Percentiles rank a stretch among this genome's conserved stretches.
phyloP scores from a whole-genome alignment of 257 asterid genomes.

The Linaria vulgaris region DNA sequence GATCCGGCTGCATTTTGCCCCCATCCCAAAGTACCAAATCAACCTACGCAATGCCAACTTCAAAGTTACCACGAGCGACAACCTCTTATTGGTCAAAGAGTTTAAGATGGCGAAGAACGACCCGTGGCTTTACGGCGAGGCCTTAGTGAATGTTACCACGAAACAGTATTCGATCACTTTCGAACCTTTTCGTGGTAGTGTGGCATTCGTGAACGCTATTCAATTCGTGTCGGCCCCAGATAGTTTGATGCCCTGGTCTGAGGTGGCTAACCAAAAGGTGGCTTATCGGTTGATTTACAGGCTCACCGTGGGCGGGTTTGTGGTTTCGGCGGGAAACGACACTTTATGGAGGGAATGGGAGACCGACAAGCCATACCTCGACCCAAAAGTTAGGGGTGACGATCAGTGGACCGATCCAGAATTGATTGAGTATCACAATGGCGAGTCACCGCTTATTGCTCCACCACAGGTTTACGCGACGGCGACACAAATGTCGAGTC shows the following conservation, averaged over 20 bases:
- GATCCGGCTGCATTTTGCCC: slow-evolving; percentile 73
- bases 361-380: slow-evolving; percentile 53
- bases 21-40: slow-evolving; percentile 33
- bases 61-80: slow-evolving; percentile 35
- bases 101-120: slow-evolving; percentile 15
- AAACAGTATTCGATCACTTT: slow-evolving; percentile 37
- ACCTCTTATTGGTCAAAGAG: slow-evolving; percentile 37
- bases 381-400: slow-evolving; percentile 43
- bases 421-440: slow-evolving; percentile 60
- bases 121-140: slow-evolving; percentile 37
- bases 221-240: slow-evolving; percentile 58
- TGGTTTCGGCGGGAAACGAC: slow-evolving; percentile 44
- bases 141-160: slow-evolving; percentile 42
- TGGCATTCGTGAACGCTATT: slow-evolving; percentile 50
- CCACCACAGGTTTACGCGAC: slow-evolving; percentile 79
- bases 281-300: slow-evolving; percentile 50
- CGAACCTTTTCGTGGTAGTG: slow-evolving; percentile 39
- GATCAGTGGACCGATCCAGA: slow-evolving; percentile 44
- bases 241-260: not conserved
- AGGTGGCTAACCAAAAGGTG: not conserved
- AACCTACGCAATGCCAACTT: slow-evolving; percentile 44
- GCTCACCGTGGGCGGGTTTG: slow-evolving; percentile 54
- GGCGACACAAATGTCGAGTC: slow-evolving; percentile 72
- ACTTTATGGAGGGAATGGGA: slow-evolving; percentile 57
- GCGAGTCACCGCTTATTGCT: slow-evolving; percentile 76